Conservation (phyloP, 2,329 filamentous ascomycete species). For the Pyrenochaeta sp. region DNA sequence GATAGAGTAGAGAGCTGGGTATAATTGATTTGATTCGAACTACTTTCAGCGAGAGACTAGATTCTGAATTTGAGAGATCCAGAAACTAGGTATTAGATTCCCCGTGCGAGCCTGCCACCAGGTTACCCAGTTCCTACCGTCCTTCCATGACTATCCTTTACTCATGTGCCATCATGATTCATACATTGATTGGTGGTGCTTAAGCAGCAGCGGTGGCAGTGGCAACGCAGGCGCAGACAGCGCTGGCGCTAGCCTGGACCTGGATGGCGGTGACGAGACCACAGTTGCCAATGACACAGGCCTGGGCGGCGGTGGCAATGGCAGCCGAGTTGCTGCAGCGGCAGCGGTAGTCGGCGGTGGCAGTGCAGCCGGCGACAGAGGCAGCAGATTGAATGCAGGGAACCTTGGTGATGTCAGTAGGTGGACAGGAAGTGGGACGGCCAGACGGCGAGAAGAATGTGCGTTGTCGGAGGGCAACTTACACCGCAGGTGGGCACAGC, state of each 20-base stretch:
- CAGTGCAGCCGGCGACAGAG: conserved; percentile 11
- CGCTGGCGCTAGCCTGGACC: conserved; percentile 16
- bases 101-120: too few species aligned
- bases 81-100: too few species aligned
- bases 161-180: too few species aligned
- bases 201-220: conserved; percentile 5
- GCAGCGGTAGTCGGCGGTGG: conserved; percentile 16
- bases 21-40: too few species aligned
- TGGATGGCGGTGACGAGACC: conserved; percentile 19
- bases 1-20: too few species aligned
- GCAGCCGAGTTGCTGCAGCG: conserved; percentile 17
- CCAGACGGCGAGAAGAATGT: background rate
- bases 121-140: too few species aligned
- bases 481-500: conserved; percentile 20
- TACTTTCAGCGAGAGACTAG: too few species aligned
- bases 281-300: conserved; percentile 21
- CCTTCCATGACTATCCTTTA: too few species aligned
- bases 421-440: background rate
- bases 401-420: conserved; percentile 5
- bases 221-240: conserved; percentile 21
- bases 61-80: too few species aligned
- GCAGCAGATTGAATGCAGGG: conserved; percentile 19
- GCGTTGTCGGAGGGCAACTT: background rate
- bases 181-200: too few species aligned
- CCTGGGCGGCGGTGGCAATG: conserved; percentile 17